Base-by-base conservation (phyloP, 805 yeast species). In the Pichia eremophila region DNA sequence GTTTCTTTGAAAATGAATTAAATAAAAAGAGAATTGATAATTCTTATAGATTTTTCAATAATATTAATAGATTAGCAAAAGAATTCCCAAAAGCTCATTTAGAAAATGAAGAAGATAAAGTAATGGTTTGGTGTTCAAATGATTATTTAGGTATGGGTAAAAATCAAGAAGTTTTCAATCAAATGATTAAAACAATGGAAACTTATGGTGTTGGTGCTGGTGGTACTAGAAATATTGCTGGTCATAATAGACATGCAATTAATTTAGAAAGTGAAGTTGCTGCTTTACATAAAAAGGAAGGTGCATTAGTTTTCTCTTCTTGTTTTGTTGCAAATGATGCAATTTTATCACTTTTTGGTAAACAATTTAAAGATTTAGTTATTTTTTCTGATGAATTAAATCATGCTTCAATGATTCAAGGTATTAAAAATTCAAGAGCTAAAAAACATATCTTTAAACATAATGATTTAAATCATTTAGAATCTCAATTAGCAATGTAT, bases 171-270 rank as follows among this genome's bases (percentile, higher is more conserved):
- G 91, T 91, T 40, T 69, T 88, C 50, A 69, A 77, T 17, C 80
- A 79, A 47, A 93, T 91, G 91, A 83, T 83, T 57, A 64, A 72
- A 43, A 81, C 95, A 17, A 74, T 93, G 65, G 85, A 84, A 58
- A 80, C 78, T 70, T 93, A 93, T 64, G 99, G 99, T 59, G 85
- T 96, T 5, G 99, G 99, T 58, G 96, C 99, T 9, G 99, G 99
- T 62, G 99, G 99, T 57, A 93, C 99, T 43, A 78, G 99, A 62
- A 93, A 93, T 70, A 93, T 93, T 65, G 99, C 99, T 2, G 99
- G 99, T 52, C 99, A 93, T 67, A 93, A 93, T 67, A 67, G 71
- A 50, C 91, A 85, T 58, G 95, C 98, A n/a, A 79, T 93, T 61
- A 75, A 74, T 55, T 76, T 93, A 61, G 99, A 93, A 68, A 71